phyloP scores from a whole-genome alignment of 495 filamentous ascomycete genomes.

The Eremomyces bilateralis region DNA sequence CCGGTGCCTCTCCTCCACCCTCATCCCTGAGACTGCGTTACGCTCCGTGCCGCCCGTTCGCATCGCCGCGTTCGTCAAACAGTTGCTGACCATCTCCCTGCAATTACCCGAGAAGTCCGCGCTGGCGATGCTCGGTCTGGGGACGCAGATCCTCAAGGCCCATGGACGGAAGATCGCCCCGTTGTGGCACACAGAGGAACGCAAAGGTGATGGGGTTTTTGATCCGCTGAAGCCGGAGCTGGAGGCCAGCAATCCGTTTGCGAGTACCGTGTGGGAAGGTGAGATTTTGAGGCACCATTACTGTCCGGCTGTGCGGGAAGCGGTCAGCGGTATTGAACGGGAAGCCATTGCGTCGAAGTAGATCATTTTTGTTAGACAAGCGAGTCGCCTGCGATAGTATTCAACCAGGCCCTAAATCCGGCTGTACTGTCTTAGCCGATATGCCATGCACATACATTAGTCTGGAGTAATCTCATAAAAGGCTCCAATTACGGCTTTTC shows the following conservation, averaged over 20 bases:
- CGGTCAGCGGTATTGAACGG: constrained; percentile 10
- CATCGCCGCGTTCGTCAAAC: constrained; percentile 84
- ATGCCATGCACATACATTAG: no score
- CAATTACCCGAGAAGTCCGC: constrained; percentile 79
- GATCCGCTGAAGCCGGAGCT: constrained; percentile 36
- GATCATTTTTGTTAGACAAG: no score
- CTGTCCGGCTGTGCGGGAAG: constrained; percentile 62
- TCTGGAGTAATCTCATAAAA: no score
- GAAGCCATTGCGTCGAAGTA: no score
- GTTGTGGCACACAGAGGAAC: constrained; percentile 75
- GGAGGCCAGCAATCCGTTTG: constrained; percentile 73
- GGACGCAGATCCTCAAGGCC: constrained; percentile 50
- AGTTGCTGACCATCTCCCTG: constrained; percentile 56
- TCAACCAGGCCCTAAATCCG: no score
- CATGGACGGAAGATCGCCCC: constrained; percentile 46
- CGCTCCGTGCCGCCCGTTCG: constrained; percentile 47
- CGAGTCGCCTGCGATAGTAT: no score
- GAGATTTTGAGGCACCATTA: constrained; percentile 73
- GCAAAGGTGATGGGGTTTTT: constrained; percentile 58
- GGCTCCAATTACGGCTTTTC: no score
- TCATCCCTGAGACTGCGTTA: constrained; percentile 39
- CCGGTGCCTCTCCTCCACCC: constrained; percentile 54
- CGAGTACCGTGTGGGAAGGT: constrained; percentile 80
- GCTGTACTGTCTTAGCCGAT: no score
- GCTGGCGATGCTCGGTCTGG: constrained; percentile 49